Base-by-base conservation (phyloP, 345 rosid species). In the Hibiscus tridactylites region DNA sequence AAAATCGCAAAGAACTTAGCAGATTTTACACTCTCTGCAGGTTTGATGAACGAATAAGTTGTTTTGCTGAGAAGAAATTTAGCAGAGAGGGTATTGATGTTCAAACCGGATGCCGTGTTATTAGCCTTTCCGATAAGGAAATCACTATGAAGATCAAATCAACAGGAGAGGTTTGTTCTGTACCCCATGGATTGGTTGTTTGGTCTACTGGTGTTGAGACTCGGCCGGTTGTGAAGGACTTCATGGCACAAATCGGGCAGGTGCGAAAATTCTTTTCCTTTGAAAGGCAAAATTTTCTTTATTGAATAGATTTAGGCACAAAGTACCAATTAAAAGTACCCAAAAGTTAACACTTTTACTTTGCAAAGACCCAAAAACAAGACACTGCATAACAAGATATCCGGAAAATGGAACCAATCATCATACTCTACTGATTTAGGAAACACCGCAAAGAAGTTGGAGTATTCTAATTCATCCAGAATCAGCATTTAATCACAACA, bases 191-290 rank as follows among this genome's bases (percentile, higher is more conserved):
- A 44, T 75, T 96, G 84, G 83, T 96, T 76, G 75, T 96, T 65
- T 92, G 98, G 99, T 96, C 99, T 52, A 86, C 99, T 60, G 98
- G 99, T 33, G 76, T 92, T 71, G 87, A 86, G 71, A 85, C 97
- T 74, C 96, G 91, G 33, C 98, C 98, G 19, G 79, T 88, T 19
- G 83, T 92, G 66, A 82, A 64, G 68, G 88, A 96, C 85, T 83
- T 92, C 75, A 96, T 92, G 99, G 87, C 84, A 78, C 90, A 92
- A 83, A 81, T 96, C 75, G 97, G 88, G 31, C 99, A 96, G 96
- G 96, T 90, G 15, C n/a, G 5, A 15, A 44, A 70, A 44, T 10
- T 31, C 24, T 39, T 19, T 24, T 29, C 16, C 3, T 60, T 60
- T 28, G 9, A 60, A 28, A 60, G 9, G 39, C 9, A 13, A 29